Evolutionary conservation across 805 yeast species (phyloP).

Genomic region (Saccharomycopsis sp.): DNA sequence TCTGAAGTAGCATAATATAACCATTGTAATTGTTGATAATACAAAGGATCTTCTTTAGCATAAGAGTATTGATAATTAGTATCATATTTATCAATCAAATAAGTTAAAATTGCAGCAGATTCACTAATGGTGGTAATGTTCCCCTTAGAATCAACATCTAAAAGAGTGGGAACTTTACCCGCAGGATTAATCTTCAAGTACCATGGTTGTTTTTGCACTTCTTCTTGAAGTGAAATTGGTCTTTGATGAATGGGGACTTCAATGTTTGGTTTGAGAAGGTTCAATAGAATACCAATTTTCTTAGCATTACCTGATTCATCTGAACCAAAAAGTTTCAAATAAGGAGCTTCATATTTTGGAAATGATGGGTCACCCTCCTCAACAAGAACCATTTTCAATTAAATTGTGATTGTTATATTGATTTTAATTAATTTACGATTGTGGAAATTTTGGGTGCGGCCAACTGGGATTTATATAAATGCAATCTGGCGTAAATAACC

Average conservation of each 20-base stretch:
- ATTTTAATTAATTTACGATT: too few species aligned
- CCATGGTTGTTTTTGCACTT: conserved; percentile 47
- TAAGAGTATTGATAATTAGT: conserved; percentile 34
- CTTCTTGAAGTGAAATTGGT: conserved; percentile 30
- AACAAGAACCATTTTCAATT: conserved; percentile 2
- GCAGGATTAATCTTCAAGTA: conserved; percentile 47
- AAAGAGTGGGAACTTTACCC: conserved; percentile 52
- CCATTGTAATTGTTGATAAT: conserved; percentile 46
- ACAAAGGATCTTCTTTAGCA: conserved; percentile 28
- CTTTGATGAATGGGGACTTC: conserved; percentile 21
- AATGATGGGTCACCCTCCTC: conserved; percentile 10
- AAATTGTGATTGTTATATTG: too few species aligned
- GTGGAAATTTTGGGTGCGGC: too few species aligned
- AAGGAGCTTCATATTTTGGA: conserved; percentile 6
- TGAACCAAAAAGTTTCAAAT: conserved; percentile 34
- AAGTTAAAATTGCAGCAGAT: conserved; percentile 51
- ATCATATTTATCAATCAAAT: conserved; percentile 52
- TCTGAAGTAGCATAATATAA: conserved; percentile 48
- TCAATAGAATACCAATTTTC: conserved; percentile 28
- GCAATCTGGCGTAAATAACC: too few species aligned
- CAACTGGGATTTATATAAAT: too few species aligned
- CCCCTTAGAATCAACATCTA: conserved; percentile 30
- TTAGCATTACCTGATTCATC: conserved; percentile 33
- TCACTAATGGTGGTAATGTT: conserved; percentile 38
- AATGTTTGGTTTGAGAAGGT: conserved; percentile 25